Conservation (phyloP, 768 basidiomycete genomes). For the Leccinum incarnatum region DNA sequence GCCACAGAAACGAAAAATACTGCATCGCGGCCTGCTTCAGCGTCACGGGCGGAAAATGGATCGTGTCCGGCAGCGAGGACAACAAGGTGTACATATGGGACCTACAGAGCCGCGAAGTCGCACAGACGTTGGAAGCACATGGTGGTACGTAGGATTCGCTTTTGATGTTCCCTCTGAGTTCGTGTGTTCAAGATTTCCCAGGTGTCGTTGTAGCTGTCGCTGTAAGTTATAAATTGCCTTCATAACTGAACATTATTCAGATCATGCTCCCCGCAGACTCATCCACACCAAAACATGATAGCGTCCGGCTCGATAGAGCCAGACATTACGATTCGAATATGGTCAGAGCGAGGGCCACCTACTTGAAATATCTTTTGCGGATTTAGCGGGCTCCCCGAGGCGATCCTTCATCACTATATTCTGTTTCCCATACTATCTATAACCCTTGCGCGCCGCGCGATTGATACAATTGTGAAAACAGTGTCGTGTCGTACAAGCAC, state of each 20-base stretch:
- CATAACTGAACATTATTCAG: background rate
- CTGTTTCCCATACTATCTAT: slow-evolving; percentile 4
- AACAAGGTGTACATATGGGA: slow-evolving; percentile 91
- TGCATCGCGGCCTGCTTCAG: slow-evolving; percentile 84
- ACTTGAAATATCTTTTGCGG: slow-evolving; percentile 4
- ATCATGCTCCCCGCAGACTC: slow-evolving; percentile 50
- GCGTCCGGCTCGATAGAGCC: slow-evolving; percentile 85
- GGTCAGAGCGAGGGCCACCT: slow-evolving; percentile 53
- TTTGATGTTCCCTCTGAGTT: background rate
- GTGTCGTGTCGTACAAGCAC: slow-evolving; percentile 7
- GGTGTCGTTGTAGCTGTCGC: slow-evolving; percentile 77
- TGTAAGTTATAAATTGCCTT: slow-evolving; percentile 46
- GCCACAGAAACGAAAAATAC: slow-evolving; percentile 80
- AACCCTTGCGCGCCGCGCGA: background rate
- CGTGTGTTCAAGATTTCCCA: slow-evolving; percentile 8
- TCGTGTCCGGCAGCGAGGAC: slow-evolving; percentile 90
- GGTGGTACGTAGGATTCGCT: slow-evolving; percentile 42
- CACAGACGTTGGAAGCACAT: slow-evolving; percentile 78
- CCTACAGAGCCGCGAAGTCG: slow-evolving; percentile 79
- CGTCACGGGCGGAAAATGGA: slow-evolving; percentile 85
- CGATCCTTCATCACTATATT: slow-evolving; percentile 8
- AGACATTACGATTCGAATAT: slow-evolving; percentile 79
- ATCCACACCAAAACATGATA: slow-evolving; percentile 83
- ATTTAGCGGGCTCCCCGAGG: background rate
- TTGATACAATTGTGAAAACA: slow-evolving; percentile 10